Evolutionary conservation across 2,329 filamentous ascomycete genomes (phyloP).

Genomic region (Cordyceps cicadae): DNA sequence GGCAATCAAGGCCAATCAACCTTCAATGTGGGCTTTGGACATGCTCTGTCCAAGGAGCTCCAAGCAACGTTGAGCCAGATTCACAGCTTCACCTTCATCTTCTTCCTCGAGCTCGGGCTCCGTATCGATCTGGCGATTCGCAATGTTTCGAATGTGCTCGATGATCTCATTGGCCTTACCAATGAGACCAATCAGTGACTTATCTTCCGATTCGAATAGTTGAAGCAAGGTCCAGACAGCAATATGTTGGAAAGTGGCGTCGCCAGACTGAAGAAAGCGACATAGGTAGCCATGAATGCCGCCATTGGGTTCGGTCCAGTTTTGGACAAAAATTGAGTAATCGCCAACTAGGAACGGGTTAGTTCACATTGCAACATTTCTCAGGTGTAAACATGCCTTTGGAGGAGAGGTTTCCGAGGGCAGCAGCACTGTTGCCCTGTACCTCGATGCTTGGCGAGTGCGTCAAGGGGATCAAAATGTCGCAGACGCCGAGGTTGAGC

Average conservation of each 20-base stretch:
- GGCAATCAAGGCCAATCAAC: slow-evolving; percentile 34
- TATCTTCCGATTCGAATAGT: slow-evolving; percentile 89
- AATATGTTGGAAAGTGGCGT: slow-evolving; percentile 97
- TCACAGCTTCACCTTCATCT: slow-evolving; percentile 87
- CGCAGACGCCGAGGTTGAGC: slow-evolving; percentile 86
- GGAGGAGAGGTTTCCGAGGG: slow-evolving; percentile 88
- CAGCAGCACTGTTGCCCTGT: slow-evolving; percentile 94
- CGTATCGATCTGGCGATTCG: slow-evolving; percentile 78
- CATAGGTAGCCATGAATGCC: slow-evolving; percentile 93
- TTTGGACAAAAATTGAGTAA: slow-evolving; percentile 89
- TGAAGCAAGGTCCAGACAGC: slow-evolving; percentile 97
- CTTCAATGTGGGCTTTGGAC: slow-evolving; percentile 76
- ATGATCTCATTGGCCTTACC: slow-evolving; percentile 86
- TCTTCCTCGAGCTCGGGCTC: slow-evolving; percentile 83
- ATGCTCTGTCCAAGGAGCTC: slow-evolving; percentile 72
- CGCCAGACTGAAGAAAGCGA: slow-evolving; percentile 86
- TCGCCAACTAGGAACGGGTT: slow-evolving; percentile 62
- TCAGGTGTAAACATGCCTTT: slow-evolving; percentile 58
- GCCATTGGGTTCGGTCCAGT: slow-evolving; percentile 86
- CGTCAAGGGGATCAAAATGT: slow-evolving; percentile 89
- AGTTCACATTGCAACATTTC: not conserved
- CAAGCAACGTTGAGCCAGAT: slow-evolving; percentile 79
- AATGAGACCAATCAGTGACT: slow-evolving; percentile 78
- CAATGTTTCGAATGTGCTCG: slow-evolving; percentile 83
- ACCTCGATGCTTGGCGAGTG: slow-evolving; percentile 96